phyloP scores from a whole-genome alignment of 108 stramenopile genomes.

The Nitzschia sp. region DNA sequence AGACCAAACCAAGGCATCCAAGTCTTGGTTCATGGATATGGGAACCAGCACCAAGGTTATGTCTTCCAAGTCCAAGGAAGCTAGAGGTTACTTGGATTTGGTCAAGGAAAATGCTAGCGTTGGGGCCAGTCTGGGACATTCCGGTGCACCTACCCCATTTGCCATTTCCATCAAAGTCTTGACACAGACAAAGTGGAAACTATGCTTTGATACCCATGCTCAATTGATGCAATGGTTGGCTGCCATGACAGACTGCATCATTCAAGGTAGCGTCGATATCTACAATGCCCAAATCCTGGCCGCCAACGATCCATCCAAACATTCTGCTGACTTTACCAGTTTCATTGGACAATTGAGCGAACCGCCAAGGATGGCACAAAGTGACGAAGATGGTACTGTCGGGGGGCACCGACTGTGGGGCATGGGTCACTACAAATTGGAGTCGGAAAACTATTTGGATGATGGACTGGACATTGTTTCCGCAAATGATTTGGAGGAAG shows the following conservation, averaged over 20 bases:
- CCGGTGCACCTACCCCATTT: conserved; percentile 73
- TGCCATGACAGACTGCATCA: conserved; percentile 71
- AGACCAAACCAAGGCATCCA: not conserved
- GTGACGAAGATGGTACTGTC: not conserved
- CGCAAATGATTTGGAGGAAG: conserved; percentile 14
- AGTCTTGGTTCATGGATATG: conserved; percentile 7
- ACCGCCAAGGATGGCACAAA: conserved; percentile 16
- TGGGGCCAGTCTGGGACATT: conserved; percentile 56
- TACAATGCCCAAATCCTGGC: conserved; percentile 65
- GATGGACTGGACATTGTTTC: conserved; percentile 13
- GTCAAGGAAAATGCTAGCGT: conserved; percentile 72
- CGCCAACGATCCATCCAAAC: conserved; percentile 47
- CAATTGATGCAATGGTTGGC: conserved; percentile 76
- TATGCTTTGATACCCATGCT: conserved; percentile 70
- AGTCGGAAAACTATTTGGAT: conserved; percentile 16
- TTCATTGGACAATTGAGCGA: conserved; percentile 23
- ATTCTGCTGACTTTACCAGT: conserved; percentile 3
- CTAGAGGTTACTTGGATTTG: conserved; percentile 73
- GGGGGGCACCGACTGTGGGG: conserved; percentile 49
- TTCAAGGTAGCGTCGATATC: conserved; percentile 53
- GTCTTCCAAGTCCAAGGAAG: conserved; percentile 9
- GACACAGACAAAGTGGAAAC: conserved; percentile 77
- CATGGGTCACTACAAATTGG: conserved; percentile 35
- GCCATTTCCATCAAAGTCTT: conserved; percentile 55
- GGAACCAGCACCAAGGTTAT: not conserved